Percentiles rank a stretch among this genome's conserved stretches.
Evolutionary conservation across 106 monocot species (phyloP).

Genomic region (Gastrodia elata): DNA sequence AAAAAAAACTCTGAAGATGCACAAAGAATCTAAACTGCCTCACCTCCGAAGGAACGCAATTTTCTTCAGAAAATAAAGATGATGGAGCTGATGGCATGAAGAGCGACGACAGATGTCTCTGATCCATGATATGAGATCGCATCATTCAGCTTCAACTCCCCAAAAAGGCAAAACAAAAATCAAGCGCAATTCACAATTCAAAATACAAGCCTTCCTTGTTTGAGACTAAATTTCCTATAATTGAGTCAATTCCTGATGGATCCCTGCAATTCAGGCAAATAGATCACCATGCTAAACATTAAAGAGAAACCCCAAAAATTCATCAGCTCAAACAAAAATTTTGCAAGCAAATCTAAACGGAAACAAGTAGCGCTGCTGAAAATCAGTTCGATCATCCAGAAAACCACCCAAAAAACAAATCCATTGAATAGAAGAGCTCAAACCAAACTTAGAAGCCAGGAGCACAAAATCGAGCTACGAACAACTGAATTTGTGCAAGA

Average conservation of each 20-base stretch:
- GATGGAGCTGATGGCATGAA: constrained; percentile 14
- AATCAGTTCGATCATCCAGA: background rate
- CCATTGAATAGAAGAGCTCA: background rate
- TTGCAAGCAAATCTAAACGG: background rate
- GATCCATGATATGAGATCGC: constrained; percentile 46
- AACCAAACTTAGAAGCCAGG: background rate
- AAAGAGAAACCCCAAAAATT: background rate
- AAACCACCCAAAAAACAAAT: background rate
- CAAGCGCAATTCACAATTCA: constrained; percentile 5
- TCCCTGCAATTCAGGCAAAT: background rate
- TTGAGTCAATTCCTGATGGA: background rate
- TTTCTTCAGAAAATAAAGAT: constrained; percentile 31
- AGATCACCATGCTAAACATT: background rate
- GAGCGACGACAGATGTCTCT: constrained; percentile 19
- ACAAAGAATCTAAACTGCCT: background rate
- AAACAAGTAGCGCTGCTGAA: background rate
- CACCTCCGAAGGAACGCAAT: constrained; percentile 26
- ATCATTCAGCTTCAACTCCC: constrained; percentile 17
- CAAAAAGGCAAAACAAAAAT: constrained; percentile 1
- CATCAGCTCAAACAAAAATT: background rate
- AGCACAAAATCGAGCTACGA: background rate
- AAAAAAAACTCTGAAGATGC: background rate
- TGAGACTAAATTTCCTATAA: background rate
- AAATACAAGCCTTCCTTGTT: background rate
- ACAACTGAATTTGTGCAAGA: constrained; percentile 2